Base-by-base conservation (phyloP, 345 rosid species). In the Turritis glabra region DNA sequence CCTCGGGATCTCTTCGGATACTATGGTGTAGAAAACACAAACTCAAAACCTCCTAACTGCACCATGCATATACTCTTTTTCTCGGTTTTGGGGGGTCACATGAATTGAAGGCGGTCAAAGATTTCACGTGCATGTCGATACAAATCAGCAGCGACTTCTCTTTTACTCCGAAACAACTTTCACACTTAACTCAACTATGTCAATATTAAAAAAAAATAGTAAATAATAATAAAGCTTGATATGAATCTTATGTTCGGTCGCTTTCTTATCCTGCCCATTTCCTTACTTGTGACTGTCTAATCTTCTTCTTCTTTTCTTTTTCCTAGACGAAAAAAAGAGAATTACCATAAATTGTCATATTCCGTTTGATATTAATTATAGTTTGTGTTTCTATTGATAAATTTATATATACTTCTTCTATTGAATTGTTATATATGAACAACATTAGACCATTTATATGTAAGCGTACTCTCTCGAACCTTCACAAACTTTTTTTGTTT, bases 101-200 rank as follows among this genome's bases (percentile, higher is more conserved):
- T 71, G 67, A 58, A 58, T n/a, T 71, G n/a, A 33, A 71, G 47
- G 56, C 37, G 38, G 75, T 46, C 58, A 59, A 71, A 71, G 38
- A 48, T 23, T 59, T 71, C 68, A 71, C 60, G 68, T 59, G 75
- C 59, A 46, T 32, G 13, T 70, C 48, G 74, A 59, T 7, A 27
- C 52, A 26, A 23, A 25, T 25, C 59, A 17, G n/a, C 52, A 17
- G 44, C 60, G 4, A 26, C 12, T 15, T 27, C n/a, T 56, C 10
- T 27, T 17, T 7, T 23, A 27, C 4, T 32, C 54, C 30, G 29
- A 54, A 70, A 46, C 33, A 57, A 70, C 69, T 37, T 51, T 41
- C 51, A 26, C 8, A 62, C 60, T 41, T 18, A 19, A 56, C 26
- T 53, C 25, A 56, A 70, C 18, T 12, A 40, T 41, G 17, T n/a